Evolutionary conservation across 2,329 filamentous ascomycete genomes (phyloP), one percentile per base, ranked within the genome.

Genomic region (Eurotiales sp.): DNA sequence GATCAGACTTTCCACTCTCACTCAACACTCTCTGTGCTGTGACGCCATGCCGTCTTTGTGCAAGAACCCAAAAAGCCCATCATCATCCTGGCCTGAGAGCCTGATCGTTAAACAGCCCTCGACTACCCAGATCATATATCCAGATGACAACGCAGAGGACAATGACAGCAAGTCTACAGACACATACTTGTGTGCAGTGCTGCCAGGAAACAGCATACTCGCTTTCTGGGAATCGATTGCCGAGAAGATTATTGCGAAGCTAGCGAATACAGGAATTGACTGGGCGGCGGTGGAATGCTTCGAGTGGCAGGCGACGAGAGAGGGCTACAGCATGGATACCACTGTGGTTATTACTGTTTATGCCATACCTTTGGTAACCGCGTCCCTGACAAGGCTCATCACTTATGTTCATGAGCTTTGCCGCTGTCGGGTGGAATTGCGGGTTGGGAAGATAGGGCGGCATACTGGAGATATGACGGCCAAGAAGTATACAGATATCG

Each of bases 221-320:
- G 19, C 14, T 1, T 34, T 10, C 27, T 51, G 49, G 49, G 27
- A 39, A 10, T 21, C 29, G 19, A 17, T 39, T 2, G 42, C 42
- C 8, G 15, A 11, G n/a, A 32, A 32, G 12, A 25, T 39, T 14
- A 46, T 51, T 36, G 8, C 19, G 14, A 46, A 36, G 12, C 41
- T 51, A 2, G 11, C 46, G 4, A 25, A 46, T 12, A 15, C n/a
- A n/a, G n/a, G n/a, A n/a, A n/a, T n/a, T n/a, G 36, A 51, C 15
- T 51, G 50, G 50, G 50, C 43, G 3, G 21, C 43, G 2, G 36
- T 51, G 17, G 50, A 51, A 23, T 51, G 50, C 21, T 46, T 51
- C 15, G 21, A 51, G 15, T 40, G 50, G n/a, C 15, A 34, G 29
- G n/a, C 14, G 42, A 36, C 12, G 11, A 10, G 21, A 29, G 1